Base-by-base conservation (phyloP, 192 early-diverging fungal genomes). In the Coemansia sp. region DNA sequence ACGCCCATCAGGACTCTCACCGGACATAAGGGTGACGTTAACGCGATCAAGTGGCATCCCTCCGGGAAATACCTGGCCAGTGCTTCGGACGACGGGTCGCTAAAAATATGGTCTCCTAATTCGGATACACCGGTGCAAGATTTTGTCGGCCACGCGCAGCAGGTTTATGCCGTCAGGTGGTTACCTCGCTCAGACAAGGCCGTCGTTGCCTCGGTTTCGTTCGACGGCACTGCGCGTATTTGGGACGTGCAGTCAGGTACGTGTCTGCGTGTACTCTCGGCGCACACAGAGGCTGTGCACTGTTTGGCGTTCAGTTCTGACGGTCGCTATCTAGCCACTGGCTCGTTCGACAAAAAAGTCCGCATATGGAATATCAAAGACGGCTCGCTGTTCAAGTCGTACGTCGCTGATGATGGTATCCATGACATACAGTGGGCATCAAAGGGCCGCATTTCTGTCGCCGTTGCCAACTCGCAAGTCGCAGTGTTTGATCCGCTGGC, bases 81-180 rank as follows among this genome's bases (percentile, higher is more conserved):
- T 18, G 65, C 66, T 15, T 80, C 77, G 1, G 77, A 80, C 48
- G 77, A 80, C 42, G 69, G 77, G 9, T 58, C 77, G 1, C 63
- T 73, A 48, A 68, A 70, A 55, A 54, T 80, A 11, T 80, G 77
- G 77, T 65, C 77, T 15, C 47, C 62, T 47, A 9, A 18, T 3
- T 53, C 56, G 34, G 71, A 72, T 37, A 39, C 53, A 7, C 62
- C 67, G 9, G 47, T 67, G 9, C 62, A 69, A 11, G 67, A 69
- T 48, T 69, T 80, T 45, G 19, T 66, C 18, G 77, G 77, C 52
- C 95, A 98, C 62, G 64, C 77, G 45, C 80, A 86, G 51, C 88
- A 92, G 41, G 87, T 98, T 6, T 92, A 89, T 59, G 81, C 86
- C 14, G 68, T 91, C 42, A 82, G 84, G 23, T 98, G 94, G 94